phyloP scores from a whole-genome alignment of 805 yeast genomes.

The Metschnikowia proteae region DNA sequence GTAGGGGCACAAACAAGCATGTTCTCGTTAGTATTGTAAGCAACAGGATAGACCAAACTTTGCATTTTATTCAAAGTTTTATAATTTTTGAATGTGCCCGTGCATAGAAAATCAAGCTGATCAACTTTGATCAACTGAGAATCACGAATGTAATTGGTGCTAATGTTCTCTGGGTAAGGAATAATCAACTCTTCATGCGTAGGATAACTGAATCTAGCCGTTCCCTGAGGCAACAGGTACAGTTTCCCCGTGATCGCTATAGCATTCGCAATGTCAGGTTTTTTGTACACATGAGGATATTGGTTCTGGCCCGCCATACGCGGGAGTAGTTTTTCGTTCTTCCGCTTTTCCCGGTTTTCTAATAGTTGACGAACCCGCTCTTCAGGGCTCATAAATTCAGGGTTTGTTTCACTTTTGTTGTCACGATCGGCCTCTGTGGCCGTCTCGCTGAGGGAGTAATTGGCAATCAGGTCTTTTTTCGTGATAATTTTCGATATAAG shows the following conservation, averaged over 20 bases:
- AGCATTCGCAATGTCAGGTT: constrained; percentile 58
- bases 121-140: constrained; percentile 51
- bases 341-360: constrained; percentile 47
- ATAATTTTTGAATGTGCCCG: constrained; percentile 79
- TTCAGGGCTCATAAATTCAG: constrained; percentile 45
- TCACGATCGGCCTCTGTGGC: constrained; percentile 10
- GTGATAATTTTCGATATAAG: constrained; percentile 62
- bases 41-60: constrained; percentile 85
- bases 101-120: constrained; percentile 74
- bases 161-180: constrained; percentile 61
- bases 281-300: constrained; percentile 85
- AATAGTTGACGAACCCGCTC: constrained; percentile 53
- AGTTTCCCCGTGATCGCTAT: constrained; percentile 73
- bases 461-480: constrained; percentile 26
- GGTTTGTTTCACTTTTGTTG: constrained; percentile 3
- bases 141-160: constrained; percentile 40
- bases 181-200: constrained; percentile 77
- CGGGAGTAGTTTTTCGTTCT: constrained; percentile 47
- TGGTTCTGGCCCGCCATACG: constrained; percentile 38
- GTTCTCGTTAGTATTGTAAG: constrained; percentile 88
- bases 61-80: constrained; percentile 80
- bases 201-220: constrained; percentile 59
- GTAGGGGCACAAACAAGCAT: constrained; percentile 46
- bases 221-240: constrained; percentile 75
- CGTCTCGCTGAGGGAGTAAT: background rate